Percentiles rank a stretch among this genome's conserved stretches.
Conservation (phyloP, 306 rosid genomes). For the Trifolium pratense region DNA sequence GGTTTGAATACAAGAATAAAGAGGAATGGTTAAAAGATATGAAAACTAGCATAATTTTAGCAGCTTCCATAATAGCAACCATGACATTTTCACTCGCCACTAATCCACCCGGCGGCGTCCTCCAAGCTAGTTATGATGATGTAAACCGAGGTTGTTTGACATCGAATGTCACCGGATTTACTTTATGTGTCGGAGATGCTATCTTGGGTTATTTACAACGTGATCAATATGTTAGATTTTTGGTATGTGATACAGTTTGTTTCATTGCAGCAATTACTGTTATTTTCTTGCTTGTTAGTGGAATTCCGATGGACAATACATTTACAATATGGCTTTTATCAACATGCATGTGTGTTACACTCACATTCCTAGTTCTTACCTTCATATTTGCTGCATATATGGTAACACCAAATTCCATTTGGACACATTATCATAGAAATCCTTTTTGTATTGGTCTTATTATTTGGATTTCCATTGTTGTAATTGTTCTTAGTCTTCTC, state of each 20-base stretch:
- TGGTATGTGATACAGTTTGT: neutral
- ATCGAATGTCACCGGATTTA: rapidly evolving
- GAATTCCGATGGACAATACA: neutral
- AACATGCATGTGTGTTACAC: neutral
- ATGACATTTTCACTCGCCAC: slow-evolving; percentile 17
- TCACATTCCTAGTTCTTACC: neutral
- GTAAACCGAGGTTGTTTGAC: no score
- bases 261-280: neutral
- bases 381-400: neutral
- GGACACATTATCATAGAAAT: neutral
- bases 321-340: slow-evolving; percentile 15
- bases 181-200: neutral
- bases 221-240: neutral
- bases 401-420: neutral
- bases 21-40: slow-evolving; percentile 4
- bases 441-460: neutral
- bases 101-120: slow-evolving; percentile 12
- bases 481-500: neutral
- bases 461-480: neutral
- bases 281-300: slow-evolving; percentile 32
- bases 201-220: neutral
- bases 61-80: slow-evolving; percentile 5
- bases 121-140: rapidly evolving
- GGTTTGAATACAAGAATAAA: neutral
- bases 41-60: slow-evolving; percentile 9